Evolutionary conservation across 768 basidiomycete species (phyloP).

Genomic region (Sarcomyxa edulis): DNA sequence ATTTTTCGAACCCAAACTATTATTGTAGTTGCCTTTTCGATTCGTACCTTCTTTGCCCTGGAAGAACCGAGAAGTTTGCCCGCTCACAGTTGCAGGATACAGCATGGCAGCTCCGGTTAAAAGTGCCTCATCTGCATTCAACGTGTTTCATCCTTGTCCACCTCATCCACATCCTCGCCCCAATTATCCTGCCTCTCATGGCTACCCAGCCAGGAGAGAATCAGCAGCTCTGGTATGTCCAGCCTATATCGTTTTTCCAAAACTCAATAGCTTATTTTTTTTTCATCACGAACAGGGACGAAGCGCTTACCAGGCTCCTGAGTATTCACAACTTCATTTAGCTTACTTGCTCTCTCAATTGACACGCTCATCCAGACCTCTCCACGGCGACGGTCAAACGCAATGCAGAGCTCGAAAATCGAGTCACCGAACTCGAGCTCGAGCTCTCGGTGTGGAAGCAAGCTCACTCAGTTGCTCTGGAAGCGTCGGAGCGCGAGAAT

Average conservation of each 20-base stretch:
- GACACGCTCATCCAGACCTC: slow-evolving; percentile 40
- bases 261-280: slow-evolving; percentile 12
- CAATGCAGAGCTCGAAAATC: slow-evolving; percentile 58
- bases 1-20: slow-evolving; percentile 32
- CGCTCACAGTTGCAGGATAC: slow-evolving; percentile 1
- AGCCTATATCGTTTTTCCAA: slow-evolving; percentile 6
- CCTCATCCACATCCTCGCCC: slow-evolving; percentile 21
- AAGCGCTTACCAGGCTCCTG: slow-evolving; percentile 55
- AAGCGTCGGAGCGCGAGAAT: slow-evolving; percentile 56
- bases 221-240: slow-evolving; percentile 60
- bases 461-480: slow-evolving; percentile 58
- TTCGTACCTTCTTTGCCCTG: slow-evolving; percentile 41
- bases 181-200: slow-evolving; percentile 43
- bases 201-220: slow-evolving; percentile 53
- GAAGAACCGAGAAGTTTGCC: slow-evolving; percentile 43
- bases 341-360: slow-evolving; percentile 4
- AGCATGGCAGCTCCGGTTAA: slow-evolving; percentile 17
- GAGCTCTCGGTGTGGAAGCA: slow-evolving; percentile 70
- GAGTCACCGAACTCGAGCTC: slow-evolving; percentile 62
- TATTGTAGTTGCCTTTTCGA: slow-evolving; percentile 39
- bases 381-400: slow-evolving; percentile 59
- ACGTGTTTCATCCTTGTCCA: slow-evolving; percentile 31
- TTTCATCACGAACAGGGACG: slow-evolving; percentile 44
- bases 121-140: slow-evolving; percentile 31
- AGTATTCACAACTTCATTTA: slow-evolving; percentile 36